Percentiles rank a stretch among this genome's conserved stretches.
phyloP scores from a whole-genome alignment of 176 grass and related monocot genomes.

The Musa troglodytarum region DNA sequence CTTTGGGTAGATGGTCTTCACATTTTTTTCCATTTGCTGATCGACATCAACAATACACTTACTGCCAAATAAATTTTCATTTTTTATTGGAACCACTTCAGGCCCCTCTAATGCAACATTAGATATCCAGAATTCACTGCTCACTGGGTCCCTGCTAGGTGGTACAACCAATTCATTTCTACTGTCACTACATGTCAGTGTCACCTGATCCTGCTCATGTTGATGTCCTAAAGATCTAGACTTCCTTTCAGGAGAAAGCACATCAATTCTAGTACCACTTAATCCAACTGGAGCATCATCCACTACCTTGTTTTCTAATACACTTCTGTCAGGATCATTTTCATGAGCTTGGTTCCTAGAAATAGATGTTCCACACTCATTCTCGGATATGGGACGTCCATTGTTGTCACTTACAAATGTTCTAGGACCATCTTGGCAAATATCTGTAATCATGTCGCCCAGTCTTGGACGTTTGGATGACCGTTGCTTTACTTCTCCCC shows the following conservation, averaged over 20 bases:
- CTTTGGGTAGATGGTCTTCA: constrained; percentile 39
- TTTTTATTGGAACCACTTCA: not conserved
- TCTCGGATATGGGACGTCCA: constrained; percentile 1
- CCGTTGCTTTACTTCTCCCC: constrained; percentile 89
- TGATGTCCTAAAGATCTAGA: constrained; percentile 13
- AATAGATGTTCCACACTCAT: constrained; percentile 11
- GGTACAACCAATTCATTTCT: not conserved
- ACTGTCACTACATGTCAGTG: not conserved
- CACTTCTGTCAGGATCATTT: constrained; percentile 7
- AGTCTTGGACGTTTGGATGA: constrained; percentile 59
- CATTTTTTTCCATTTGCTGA: constrained; percentile 23
- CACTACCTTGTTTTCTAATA: constrained; percentile 6
- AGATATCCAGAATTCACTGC: not conserved
- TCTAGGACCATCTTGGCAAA: not conserved
- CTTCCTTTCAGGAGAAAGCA: constrained; percentile 26
- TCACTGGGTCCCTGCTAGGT: not conserved
- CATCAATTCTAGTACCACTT: constrained; percentile 16
- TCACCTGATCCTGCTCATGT: constrained; percentile 11
- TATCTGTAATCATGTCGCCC: constrained; percentile 17
- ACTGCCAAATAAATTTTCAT: constrained; percentile 2
- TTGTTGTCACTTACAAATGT: constrained; percentile 9
- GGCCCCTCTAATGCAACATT: not conserved
- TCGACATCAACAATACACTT: constrained; percentile 18
- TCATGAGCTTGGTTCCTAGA: constrained; percentile 14
- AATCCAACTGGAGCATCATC: constrained; percentile 23